Conservation (phyloP, 106 monocot genomes). For the Iris macrosiphon region DNA sequence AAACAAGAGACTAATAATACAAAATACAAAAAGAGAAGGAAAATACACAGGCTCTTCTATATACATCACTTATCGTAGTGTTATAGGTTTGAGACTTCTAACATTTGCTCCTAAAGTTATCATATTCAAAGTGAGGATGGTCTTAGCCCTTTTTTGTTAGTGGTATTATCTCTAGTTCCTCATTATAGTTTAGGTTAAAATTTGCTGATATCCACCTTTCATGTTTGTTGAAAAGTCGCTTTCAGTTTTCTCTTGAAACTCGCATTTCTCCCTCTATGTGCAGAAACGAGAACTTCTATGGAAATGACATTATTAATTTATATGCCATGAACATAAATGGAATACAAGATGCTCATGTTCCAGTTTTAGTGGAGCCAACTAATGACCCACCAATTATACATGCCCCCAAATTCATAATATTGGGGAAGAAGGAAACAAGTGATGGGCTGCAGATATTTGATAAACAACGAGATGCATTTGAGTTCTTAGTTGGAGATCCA, state of each 20-base stretch:
- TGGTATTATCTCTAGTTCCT: no score
- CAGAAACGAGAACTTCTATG: conserved; percentile 84
- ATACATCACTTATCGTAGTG: no score
- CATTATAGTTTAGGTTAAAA: no score
- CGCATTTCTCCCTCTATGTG: not conserved
- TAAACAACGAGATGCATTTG: conserved; percentile 44
- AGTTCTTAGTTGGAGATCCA: conserved; percentile 50
- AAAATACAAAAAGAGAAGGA: no score
- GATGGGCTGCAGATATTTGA: conserved; percentile 59
- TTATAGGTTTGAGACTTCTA: not conserved
- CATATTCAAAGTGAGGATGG: not conserved
- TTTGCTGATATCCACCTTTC: no score
- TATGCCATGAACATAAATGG: conserved; percentile 68
- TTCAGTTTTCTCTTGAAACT: no score
- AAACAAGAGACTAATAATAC: no score
- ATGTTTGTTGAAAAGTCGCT: no score
- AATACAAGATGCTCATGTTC: conserved; percentile 52
- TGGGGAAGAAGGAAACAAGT: conserved; percentile 31
- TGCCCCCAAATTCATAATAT: conserved; percentile 52
- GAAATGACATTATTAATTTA: conserved; percentile 64
- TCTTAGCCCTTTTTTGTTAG: not conserved
- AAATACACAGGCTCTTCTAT: no score
- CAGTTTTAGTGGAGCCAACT: conserved; percentile 67
- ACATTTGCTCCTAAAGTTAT: not conserved
- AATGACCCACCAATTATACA: conserved; percentile 75